These are phyloP conservation scores for Tarenaya hassleriana DNA, from an alignment of 345 rosid genomes.

Conservation along the genomic window DNA sequence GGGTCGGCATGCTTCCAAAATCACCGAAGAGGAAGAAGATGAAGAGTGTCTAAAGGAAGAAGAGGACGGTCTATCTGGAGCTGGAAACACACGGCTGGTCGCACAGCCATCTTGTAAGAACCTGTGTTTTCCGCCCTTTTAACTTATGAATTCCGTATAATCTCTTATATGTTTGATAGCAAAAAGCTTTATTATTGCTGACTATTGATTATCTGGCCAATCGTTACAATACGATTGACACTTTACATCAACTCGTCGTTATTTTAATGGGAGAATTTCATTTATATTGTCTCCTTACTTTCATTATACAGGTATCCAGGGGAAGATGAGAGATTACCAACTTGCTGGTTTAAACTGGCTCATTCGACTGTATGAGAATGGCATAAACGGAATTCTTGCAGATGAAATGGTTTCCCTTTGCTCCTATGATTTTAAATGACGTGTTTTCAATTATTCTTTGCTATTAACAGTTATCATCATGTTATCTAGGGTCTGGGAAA, in stretches of 20 bases:
- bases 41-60: slow-evolving; percentile 96
- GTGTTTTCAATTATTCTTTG: not conserved
- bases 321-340: slow-evolving; percentile 97
- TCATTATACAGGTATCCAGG: slow-evolving; percentile 67
- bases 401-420: slow-evolving; percentile 74
- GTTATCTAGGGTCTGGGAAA: slow-evolving; percentile 84
- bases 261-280: no score
- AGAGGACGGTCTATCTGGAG: slow-evolving; percentile 70
- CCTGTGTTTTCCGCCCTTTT: not conserved
- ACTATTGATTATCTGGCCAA: no score
- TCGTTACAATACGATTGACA: slow-evolving; percentile 7
- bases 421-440: slow-evolving; percentile 1
- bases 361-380: slow-evolving; percentile 89
- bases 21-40: slow-evolving; percentile 99
- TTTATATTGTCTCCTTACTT: not conserved
- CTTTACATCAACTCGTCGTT: not conserved
- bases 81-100: slow-evolving; percentile 83
- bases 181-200: not conserved
- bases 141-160: slow-evolving; percentile 5
- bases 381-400: slow-evolving; percentile 93
- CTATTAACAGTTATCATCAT: slow-evolving; percentile 9
- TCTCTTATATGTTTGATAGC: slow-evolving; percentile 1
- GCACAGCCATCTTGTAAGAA: slow-evolving; percentile 91
- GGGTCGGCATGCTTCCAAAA: slow-evolving; percentile 96
- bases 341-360: slow-evolving; percentile 98